phyloP scores from a whole-genome alignment of 805 yeast genomes.

The Saccharomycopsis malanga region DNA sequence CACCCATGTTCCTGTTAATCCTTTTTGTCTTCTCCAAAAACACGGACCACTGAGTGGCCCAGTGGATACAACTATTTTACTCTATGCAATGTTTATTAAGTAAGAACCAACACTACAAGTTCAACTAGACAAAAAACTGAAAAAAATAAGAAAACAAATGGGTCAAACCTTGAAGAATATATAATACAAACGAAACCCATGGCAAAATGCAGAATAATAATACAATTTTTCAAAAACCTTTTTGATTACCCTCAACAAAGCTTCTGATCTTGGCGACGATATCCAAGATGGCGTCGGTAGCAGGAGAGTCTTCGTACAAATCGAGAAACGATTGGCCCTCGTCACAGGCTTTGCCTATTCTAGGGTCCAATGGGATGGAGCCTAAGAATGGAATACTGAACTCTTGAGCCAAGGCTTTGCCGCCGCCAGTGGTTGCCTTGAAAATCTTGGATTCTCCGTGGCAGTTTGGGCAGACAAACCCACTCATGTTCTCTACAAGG shows the following conservation, averaged over 20 bases:
- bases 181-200: too few species aligned
- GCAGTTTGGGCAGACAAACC: slow-evolving; percentile 95
- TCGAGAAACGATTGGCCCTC: slow-evolving; percentile 79
- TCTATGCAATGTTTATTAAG: too few species aligned
- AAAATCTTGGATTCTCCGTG: slow-evolving; percentile 85
- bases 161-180: too few species aligned
- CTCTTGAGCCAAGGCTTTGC: slow-evolving; percentile 75
- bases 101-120: too few species aligned
- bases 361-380: slow-evolving; percentile 90
- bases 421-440: slow-evolving; percentile 97
- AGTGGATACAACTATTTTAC: too few species aligned
- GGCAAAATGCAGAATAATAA: too few species aligned
- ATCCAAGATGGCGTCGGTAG: slow-evolving; percentile 74
- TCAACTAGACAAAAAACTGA: too few species aligned
- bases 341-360: slow-evolving; percentile 88
- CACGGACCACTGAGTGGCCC: too few species aligned
- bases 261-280: slow-evolving; percentile 72
- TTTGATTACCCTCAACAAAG: slow-evolving; percentile 8
- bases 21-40: too few species aligned
- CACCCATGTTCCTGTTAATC: too few species aligned
- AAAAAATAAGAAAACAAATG: too few species aligned
- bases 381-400: slow-evolving; percentile 76
- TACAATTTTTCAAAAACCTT: too few species aligned
- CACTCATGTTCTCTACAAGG: slow-evolving; percentile 95
- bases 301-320: slow-evolving; percentile 84